phyloP scores from a whole-genome alignment of 1,284 basidiomycete species.

The Xanthoconium separans region DNA sequence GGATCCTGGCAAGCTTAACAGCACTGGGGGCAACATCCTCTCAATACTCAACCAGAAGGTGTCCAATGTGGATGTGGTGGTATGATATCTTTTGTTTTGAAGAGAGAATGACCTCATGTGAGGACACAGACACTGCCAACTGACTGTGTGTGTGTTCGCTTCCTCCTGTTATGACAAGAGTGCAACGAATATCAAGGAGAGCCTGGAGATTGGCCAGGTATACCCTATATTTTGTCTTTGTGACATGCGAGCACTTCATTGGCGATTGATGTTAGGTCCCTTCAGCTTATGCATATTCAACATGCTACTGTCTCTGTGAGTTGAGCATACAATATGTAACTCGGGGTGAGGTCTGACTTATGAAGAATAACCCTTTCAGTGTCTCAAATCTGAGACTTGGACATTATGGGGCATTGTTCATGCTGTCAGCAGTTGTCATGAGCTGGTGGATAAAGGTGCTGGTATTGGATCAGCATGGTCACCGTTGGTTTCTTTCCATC shows the following conservation, averaged over 20 bases:
- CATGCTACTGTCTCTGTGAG: slow-evolving; percentile 58
- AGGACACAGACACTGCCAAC: slow-evolving; percentile 16
- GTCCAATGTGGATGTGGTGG: slow-evolving; percentile 21
- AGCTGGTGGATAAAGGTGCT: too few relatives aligned
- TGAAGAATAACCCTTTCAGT: too few relatives aligned
- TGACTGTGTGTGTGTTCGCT: slow-evolving; percentile 39
- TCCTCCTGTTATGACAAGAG: slow-evolving; percentile 54
- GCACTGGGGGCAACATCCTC: slow-evolving; percentile 7
- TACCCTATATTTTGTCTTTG: background rate
- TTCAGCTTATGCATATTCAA: slow-evolving; percentile 48
- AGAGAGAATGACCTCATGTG: background rate
- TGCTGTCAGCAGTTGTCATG: too few relatives aligned
- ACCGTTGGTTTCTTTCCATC: too few relatives aligned
- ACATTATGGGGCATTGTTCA: too few relatives aligned
- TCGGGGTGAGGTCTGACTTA: too few relatives aligned
- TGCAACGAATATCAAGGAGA: slow-evolving; percentile 56
- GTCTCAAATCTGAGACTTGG: too few relatives aligned
- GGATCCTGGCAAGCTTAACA: slow-evolving; percentile 17
- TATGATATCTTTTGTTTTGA: background rate
- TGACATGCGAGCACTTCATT: background rate
- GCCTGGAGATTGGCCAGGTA: slow-evolving; percentile 47
- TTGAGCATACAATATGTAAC: too few relatives aligned
- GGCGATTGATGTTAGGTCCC: slow-evolving; percentile 39
- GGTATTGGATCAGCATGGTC: too few relatives aligned
- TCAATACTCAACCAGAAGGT: slow-evolving; percentile 24